phyloP scores from a whole-genome alignment of 164 flowering plant genomes.

The Pachysandra terminalis region DNA sequence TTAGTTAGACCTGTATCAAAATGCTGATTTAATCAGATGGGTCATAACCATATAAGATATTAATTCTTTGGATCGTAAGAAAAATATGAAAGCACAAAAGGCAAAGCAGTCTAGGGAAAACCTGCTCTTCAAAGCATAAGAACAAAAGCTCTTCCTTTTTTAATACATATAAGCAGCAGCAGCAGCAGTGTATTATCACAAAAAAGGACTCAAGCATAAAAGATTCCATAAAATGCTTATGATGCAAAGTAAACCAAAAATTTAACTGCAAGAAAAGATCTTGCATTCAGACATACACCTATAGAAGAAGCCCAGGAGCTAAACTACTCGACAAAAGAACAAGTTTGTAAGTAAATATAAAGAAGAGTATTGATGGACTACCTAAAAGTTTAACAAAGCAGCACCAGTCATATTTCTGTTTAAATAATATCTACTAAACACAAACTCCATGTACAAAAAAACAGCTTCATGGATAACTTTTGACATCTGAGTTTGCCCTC shows the following conservation, averaged over 20 bases:
- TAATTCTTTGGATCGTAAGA: too few relatives aligned
- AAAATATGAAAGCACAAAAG: too few relatives aligned
- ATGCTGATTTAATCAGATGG: too few relatives aligned
- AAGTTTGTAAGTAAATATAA: too few relatives aligned
- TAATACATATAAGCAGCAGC: not conserved
- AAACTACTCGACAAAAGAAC: not conserved
- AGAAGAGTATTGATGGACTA: too few relatives aligned
- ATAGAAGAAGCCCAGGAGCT: not conserved
- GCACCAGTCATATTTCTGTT: not conserved
- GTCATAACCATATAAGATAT: too few relatives aligned
- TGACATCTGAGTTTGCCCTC: not conserved
- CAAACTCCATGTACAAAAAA: conserved; percentile 16
- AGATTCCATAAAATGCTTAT: not conserved
- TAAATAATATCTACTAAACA: not conserved
- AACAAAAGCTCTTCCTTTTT: not conserved
- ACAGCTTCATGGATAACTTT: not conserved
- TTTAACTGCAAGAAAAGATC: not conserved
- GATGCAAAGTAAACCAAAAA: conserved; percentile 1
- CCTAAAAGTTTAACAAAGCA: not conserved
- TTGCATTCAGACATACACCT: not conserved
- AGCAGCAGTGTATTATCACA: not conserved
- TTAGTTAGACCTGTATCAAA: too few relatives aligned
- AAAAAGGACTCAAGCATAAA: conserved; percentile 4
- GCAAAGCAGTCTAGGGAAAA: not conserved
- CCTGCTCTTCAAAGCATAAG: not conserved